Evolutionary conservation across 164 flowering plant species (phyloP), one percentile per base, ranked within the genome.

Genomic region (Tetracentron sinense): DNA sequence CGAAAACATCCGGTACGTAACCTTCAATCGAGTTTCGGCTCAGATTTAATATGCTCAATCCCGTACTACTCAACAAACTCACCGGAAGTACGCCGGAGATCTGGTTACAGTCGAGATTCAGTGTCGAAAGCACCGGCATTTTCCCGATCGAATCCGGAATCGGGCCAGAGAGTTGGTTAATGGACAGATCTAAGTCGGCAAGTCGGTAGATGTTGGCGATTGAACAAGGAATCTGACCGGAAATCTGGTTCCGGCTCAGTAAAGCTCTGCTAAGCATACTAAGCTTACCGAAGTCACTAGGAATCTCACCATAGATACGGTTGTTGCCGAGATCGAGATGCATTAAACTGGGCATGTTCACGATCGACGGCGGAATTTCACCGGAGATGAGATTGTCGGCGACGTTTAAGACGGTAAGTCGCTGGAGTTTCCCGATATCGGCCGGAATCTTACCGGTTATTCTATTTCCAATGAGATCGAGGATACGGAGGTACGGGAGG

Each of bases 21-120:
- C 89, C 89, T 30, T 75, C 80, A 1, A 85, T 31, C 0, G 56
- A n/a, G 73, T 85, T 85, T 19, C 81, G 70, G 78, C 89, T 85
- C 67, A 85, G 22, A 60, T 85, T 85, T 54, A 85, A 11, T 7
- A 81, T 78, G 6, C 76, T 76, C 33, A 85, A 2, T 7, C 86
- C 87, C 2, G 79, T 16, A 44, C 53, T 74, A 10, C 77, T 66
- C 44, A 84, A 26, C 54, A 85, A 30, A 15, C 64, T 35, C 0
- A 63, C 14, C 33, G 89, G 85, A 4, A 85, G 73, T 10, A 35
- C 19, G 28, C 89, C 87, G 6, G 80, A 53, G 0, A 85, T 11
- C 12, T 5, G 33, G 78, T 85, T 85, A 4, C 77, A 54, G 59
- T 81, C 87, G 16, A 85, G 60, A 42, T 79, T 78, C 0, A 85